Evolutionary conservation across 345 rosid genomes (phyloP).

Genomic region (Linum tenue): DNA sequence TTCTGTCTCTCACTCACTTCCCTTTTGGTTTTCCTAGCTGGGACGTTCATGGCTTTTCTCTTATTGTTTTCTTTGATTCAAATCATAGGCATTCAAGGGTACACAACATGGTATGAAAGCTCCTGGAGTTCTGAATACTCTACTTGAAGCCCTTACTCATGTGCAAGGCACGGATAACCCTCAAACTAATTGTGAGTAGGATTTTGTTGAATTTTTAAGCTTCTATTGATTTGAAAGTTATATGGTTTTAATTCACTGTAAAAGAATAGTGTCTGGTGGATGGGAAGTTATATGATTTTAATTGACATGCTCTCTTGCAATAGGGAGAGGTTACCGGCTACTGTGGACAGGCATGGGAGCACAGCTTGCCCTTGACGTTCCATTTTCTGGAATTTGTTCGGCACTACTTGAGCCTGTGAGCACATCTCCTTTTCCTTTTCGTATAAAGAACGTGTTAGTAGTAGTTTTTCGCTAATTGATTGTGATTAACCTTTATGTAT

Average conservation of each 20-base stretch:
- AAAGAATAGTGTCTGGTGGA: not conserved
- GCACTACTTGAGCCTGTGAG: slow-evolving; percentile 94
- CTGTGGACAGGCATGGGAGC: slow-evolving; percentile 99
- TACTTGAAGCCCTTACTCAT: slow-evolving; percentile 54
- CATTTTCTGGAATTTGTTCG: slow-evolving; percentile 96
- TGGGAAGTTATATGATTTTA: not conserved
- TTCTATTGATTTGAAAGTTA: not conserved
- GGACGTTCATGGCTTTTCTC: not conserved
- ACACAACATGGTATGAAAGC: slow-evolving; percentile 45
- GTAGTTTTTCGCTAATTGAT: not conserved
- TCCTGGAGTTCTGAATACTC: slow-evolving; percentile 75
- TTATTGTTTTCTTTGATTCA: not conserved
- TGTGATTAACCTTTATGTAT: not conserved
- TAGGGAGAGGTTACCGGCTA: no score
- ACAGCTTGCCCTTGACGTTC: slow-evolving; percentile 97
- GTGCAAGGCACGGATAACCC: slow-evolving; percentile 45
- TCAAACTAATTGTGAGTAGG: slow-evolving; percentile 48
- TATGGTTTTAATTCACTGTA: not conserved
- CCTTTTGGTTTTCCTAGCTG: not conserved
- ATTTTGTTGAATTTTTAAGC: not conserved
- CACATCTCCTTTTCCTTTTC: slow-evolving; percentile 6
- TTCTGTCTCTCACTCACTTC: not conserved
- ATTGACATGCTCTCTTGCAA: slow-evolving; percentile 6
- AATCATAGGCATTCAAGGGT: slow-evolving; percentile 65
- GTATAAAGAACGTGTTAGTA: no score